Evolutionary conservation across 257 asterid genomes (phyloP), one percentile per base, ranked within the genome.

Genomic region (Nicotiana tabacum): DNA sequence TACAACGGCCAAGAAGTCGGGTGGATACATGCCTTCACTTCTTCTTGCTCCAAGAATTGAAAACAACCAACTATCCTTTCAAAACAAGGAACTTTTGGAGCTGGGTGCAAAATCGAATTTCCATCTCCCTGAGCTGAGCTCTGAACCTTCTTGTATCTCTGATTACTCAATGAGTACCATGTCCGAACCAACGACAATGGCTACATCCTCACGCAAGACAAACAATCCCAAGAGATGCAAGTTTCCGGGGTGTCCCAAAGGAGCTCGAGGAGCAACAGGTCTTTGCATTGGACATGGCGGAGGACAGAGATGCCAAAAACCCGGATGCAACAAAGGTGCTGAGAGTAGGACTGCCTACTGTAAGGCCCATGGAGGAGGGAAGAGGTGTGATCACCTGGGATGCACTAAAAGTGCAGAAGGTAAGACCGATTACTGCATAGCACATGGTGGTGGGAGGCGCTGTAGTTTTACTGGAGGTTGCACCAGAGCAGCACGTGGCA

Each of bases 371-470:
- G 98, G 98, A 21, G 98, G 98, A 57, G 97, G 97, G 66, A 92
- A 81, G 81, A 87, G 97, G 84, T 94, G 97, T 55, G 89, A 89
- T 48, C 87, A 92, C 17, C 90, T 95, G 4, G 98, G 98, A 18
- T 95, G 98, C 88, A 95, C 98, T 17, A 95, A 92, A 87, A 91
- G 97, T 56, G 98, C 98, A 0, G 98, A 95, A 81, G 98, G 98
- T 7, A 91, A 86, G 83, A 95, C 98, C 0, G 98, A 93, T 70
- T 62, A 89, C 85, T 93, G 98, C 91, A 92, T 93, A 27, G 94
- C 96, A 0, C 98, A 93, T 15, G 98, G 98, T 29, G 98, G 98
- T 53, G 98, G 98, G 3, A 87, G 85, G 76, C 93, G 98, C 3
- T 95, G 98, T 57, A 89, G 89, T 51, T 85, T 82, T 81, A 69